A percentile compares a stretch with the other conserved stretches of the same genome.
These are phyloP conservation scores for Stentor roeselii DNA, from an alignment of 73 alveolate genomes.

Conservation along the genomic window DNA sequence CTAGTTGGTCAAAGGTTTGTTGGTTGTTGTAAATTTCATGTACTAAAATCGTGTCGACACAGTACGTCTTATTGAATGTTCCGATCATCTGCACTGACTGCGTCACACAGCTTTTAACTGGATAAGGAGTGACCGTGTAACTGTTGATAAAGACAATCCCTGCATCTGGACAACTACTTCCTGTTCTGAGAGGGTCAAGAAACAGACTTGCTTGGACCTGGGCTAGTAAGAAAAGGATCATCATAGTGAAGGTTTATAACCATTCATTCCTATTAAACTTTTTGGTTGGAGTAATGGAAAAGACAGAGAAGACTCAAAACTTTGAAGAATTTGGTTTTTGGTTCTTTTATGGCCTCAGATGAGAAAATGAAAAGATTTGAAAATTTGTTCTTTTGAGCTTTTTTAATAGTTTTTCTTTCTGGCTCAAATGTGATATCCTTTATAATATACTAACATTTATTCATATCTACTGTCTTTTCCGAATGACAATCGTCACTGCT, in stretches of 20 bases:
- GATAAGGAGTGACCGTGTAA: not conserved
- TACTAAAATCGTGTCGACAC: not conserved
- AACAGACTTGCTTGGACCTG: not conserved
- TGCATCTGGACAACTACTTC: not conserved
- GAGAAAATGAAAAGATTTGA: no score
- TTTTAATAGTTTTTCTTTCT: not conserved
- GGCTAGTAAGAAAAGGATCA: not conserved
- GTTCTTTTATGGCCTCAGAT: not conserved
- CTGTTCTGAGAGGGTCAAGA: not conserved
- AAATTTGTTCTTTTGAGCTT: not conserved
- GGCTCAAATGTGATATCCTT: not conserved
- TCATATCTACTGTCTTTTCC: not conserved
- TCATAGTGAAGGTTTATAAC: no score
- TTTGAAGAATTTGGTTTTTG: not conserved
- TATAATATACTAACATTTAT: not conserved
- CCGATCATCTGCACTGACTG: not conserved
- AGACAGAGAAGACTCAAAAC: not conserved
- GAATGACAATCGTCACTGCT: not conserved
- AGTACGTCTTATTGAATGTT: not conserved
- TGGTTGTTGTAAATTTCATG: not conserved
- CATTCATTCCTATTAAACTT: no score
- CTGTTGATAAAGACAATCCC: not conserved
- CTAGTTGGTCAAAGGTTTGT: not conserved
- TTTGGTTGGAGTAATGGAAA: not conserved
- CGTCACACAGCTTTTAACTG: not conserved